Evolutionary conservation across 257 asterid species (phyloP), one percentile per base, ranked within the genome.

Genomic region (Jacaranda mimosifolia): DNA sequence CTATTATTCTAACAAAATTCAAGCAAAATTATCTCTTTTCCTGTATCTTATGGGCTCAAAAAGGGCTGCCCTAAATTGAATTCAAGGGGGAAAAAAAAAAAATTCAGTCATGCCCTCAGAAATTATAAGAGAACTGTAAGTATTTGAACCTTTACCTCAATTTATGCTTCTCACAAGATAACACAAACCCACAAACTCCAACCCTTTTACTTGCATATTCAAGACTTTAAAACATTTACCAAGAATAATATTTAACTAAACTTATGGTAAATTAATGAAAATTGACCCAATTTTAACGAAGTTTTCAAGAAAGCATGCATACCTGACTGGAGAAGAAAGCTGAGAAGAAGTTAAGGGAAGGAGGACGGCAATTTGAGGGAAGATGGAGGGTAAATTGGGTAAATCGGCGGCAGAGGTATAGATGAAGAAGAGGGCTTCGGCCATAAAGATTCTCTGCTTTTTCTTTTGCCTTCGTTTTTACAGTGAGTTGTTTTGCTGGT

Each of bases 381-480:
- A 43, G 72, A 6, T 43, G 73, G 77, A 56, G 82, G 77, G 77
- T n/a, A 70, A 53, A 48, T 68, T 45, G 56, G 80, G 79, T 63
- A 85, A 70, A 58, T 18, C 77, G 77, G 75, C 66, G 57, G 65
- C 72, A 65, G 77, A 73, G 78, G 80, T 68, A 56, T 32, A 39
- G 83, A 69, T 68, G 90, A 53, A 70, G 80, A 39, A 51, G 72
- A 83, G 88, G 80, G 82, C 70, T 81, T 80, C 71, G 87, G 93
- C 96, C 93, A 90, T 88, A 88, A 83, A 84, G 89, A 86, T 86
- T 74, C 90, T 53, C 77, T 73, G 81, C 69, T 66, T 73, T 60
- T 66, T 58, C 49, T 64, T 77, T 72, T 62, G 70, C 73, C 72
- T 64, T 45, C 48, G 77, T 51, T 62, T 66, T 75, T 36, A 18